These are phyloP conservation scores for Xeromyces bisporus DNA, from an alignment of 495 filamentous ascomycete genomes.

Conservation along the genomic window DNA sequence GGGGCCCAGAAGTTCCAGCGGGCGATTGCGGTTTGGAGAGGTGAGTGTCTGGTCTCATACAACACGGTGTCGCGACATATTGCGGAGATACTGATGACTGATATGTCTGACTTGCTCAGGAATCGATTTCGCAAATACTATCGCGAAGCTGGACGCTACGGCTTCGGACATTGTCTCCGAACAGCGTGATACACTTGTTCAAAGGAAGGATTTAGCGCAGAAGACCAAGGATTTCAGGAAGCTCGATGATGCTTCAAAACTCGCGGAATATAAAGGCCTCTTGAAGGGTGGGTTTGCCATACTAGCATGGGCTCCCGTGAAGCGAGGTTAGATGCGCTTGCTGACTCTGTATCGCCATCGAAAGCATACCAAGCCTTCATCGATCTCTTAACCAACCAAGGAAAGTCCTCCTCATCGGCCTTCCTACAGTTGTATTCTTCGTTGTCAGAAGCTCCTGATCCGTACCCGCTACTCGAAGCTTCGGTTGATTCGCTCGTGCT, in stretches of 20 bases:
- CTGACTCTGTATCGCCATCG: no score
- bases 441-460: constrained; percentile 87
- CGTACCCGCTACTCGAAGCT: constrained; percentile 89
- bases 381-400: constrained; percentile 85
- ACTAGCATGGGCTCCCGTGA: no score
- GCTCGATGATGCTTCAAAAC: constrained; percentile 76
- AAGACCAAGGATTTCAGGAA: constrained; percentile 98
- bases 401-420: constrained; percentile 76
- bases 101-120: constrained; percentile 31
- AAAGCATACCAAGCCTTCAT: constrained; percentile 94
- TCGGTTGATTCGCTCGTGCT: constrained; percentile 84
- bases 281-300: constrained; percentile 68
- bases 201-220: constrained; percentile 90
- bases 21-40: constrained; percentile 92
- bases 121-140: constrained; percentile 72
- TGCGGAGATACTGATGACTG: constrained; percentile 8
- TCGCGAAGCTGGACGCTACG: constrained; percentile 76
- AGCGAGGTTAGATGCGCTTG: no score
- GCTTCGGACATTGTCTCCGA: constrained; percentile 84
- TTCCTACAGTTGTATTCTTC: constrained; percentile 87
- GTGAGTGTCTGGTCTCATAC: no score
- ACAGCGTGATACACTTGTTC: constrained; percentile 80
- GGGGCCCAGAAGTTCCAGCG: constrained; percentile 83
- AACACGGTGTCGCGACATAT: background rate
- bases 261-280: constrained; percentile 72